These are phyloP conservation scores for thale cress (Arabidopsis thaliana) DNA, from an alignment of 345 rosid genomes.

Conservation along the genomic window TAIR10.1 NC_003070.9:1089001-1089500, in stretches of 20 bases:
- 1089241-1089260: constrained; percentile 86
- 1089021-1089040: constrained; percentile 80
- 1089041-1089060: constrained; percentile 24
- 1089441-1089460: constrained; percentile 92
- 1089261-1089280: constrained; percentile 82
- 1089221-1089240: constrained; percentile 99
- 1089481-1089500: constrained; percentile 99
- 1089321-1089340: background rate
- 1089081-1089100: constrained; percentile 40
- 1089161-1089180: constrained; percentile 98
- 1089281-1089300: constrained; percentile 24
- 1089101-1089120: constrained; percentile 49
- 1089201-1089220: constrained; percentile 82
- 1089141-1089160: constrained; percentile 98
- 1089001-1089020: constrained; percentile 85
- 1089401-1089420: constrained; percentile 86
- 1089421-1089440: constrained; percentile 96
- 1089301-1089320: constrained; percentile 21
- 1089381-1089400: constrained; percentile 75
- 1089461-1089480: constrained; percentile 99
- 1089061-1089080: constrained; percentile 26
- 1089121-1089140: constrained; percentile 88
- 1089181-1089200: constrained; percentile 93
- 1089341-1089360: constrained; percentile 10
- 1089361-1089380: constrained; percentile 17